These are phyloP conservation scores for Penicillium crustosum DNA, from an alignment of 2,329 filamentous ascomycete species.

Conservation along the genomic window DNA sequence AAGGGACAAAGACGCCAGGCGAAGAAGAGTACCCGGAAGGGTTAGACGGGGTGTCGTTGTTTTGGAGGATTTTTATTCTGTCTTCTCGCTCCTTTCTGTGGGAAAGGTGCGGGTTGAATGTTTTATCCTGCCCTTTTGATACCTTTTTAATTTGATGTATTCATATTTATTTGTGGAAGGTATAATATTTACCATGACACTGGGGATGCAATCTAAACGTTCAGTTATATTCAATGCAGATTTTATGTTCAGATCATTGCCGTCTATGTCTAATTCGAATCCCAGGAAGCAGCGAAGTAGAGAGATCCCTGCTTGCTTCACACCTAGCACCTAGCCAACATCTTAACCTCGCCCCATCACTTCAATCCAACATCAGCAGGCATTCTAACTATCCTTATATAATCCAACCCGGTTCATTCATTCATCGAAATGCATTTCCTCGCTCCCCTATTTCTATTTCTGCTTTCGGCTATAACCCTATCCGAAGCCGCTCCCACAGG, in stretches of 20 bases:
- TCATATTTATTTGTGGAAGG: conserved; percentile 16
- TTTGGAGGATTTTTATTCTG: conserved; percentile 13
- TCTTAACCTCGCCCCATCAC: neutral
- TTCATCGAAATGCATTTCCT: neutral
- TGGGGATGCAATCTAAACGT: conserved; percentile 7
- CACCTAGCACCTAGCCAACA: neutral
- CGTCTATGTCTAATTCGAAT: neutral
- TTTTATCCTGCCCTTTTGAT: conserved; percentile 25
- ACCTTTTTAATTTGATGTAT: conserved; percentile 25
- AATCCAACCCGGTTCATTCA: neutral
- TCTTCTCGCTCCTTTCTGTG: conserved; percentile 10
- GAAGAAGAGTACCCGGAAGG: conserved; percentile 62
- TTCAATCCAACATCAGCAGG: neutral
- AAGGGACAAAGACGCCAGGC: conserved; percentile 64
- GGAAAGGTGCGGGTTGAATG: conserved; percentile 11
- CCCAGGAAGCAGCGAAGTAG: neutral
- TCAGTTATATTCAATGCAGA: neutral
- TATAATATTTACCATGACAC: neutral
- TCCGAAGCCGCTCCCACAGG: conserved; percentile 1
- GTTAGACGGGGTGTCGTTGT: conserved; percentile 26
- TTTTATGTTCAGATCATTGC: neutral
- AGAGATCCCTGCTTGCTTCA: neutral
- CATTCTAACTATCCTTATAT: neutral
- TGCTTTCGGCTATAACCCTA: neutral
- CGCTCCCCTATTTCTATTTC: neutral